Evolutionary conservation across 139 green algal species (phyloP).

Genomic region (Monoraphidium neglectum): DNA sequence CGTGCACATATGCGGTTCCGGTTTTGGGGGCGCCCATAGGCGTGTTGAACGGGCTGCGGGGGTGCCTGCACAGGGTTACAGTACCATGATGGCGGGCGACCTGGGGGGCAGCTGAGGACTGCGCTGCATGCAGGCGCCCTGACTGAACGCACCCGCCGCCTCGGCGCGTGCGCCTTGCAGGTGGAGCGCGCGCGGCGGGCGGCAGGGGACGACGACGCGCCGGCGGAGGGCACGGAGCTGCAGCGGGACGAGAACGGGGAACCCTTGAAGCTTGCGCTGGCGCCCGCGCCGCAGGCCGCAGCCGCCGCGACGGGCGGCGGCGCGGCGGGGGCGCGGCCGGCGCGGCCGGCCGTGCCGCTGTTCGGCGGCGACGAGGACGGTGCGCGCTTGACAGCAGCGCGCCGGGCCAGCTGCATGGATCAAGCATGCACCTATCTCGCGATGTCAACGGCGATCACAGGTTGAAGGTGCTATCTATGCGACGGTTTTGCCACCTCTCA

Average conservation of each 20-base stretch:
- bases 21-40: too few relatives aligned
- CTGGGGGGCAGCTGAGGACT: slow-evolving; percentile 1
- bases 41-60: too few relatives aligned
- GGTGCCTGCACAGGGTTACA: not conserved
- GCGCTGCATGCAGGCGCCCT: too few relatives aligned
- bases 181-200: not conserved
- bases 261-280: not conserved
- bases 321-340: not conserved
- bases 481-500: too few relatives aligned
- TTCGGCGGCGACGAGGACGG: slow-evolving; percentile 20
- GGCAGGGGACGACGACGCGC: not conserved
- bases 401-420: too few relatives aligned
- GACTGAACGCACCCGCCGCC: too few relatives aligned
- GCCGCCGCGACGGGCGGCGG: not conserved
- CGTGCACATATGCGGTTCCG: too few relatives aligned
- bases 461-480: too few relatives aligned
- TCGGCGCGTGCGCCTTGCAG: not conserved
- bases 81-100: not conserved
- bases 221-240: not conserved
- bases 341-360: slow-evolving; percentile 23
- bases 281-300: not conserved
- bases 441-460: too few relatives aligned
- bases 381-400: not conserved
- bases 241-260: not conserved
- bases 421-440: too few relatives aligned